Base-by-base conservation (phyloP, 257 asterid genomes). In the Vinca minor region DNA sequence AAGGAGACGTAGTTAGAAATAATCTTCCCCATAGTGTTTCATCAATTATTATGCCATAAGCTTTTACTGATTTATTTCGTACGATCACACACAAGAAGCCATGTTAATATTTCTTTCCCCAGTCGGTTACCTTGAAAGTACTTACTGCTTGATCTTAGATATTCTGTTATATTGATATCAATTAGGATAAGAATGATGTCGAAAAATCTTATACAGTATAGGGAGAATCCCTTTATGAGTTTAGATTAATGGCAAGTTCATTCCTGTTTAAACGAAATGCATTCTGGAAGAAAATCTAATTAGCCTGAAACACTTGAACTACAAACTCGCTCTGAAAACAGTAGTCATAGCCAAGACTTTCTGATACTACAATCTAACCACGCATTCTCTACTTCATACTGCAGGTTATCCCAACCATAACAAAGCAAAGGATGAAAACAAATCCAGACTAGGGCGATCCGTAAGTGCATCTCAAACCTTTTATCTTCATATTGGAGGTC, bases 331-430 rank as follows among this genome's bases (percentile, higher is more conserved):
- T 14, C 8, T 31, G 25, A 31, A 25, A 20, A 57, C 38, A 2
- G 23, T 32, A 4, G 31, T 28, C 15, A 34, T 35, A 32, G 38
- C 15, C n/a, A 31, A 14, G 45, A 56, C 38, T 20, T 57, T 31
- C n/a, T 50, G 49, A 50, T 35, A 12, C 50, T 44, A 45, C 46
- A 35, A 35, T 31, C 23, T 57, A 57, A 25, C 8, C 38, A 58
- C 42, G 9, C 48, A 46, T 45, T 31, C 59, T 54, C 59, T 54
- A 6, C 42, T 56, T 56, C 17, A 10, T 47, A 29, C 25, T 70
- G 48, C 72, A 88, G 96, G 95, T 35, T 80, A 72, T 73, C 91
- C 89, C 9, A 80, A 66, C 44, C 77, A 82, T 73, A 79, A 79
- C 18, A 84, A 81, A 73, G 64, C 63, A 38, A 88, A 81, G 73